These are phyloP conservation scores for Oidiodendron maius DNA, from an alignment of 495 filamentous ascomycete species.

Conservation along the genomic window DNA sequence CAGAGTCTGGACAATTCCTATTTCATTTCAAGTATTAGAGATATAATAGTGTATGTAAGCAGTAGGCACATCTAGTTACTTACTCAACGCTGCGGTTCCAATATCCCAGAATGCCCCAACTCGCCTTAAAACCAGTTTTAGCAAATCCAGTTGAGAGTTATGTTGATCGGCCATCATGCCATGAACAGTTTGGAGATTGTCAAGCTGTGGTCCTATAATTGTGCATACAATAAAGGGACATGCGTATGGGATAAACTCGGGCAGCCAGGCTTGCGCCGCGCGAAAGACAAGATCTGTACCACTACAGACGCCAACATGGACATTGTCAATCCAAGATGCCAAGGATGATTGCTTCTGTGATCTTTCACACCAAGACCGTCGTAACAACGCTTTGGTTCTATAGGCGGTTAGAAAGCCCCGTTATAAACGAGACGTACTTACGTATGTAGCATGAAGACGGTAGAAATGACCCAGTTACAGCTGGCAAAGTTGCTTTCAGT, in stretches of 20 bases:
- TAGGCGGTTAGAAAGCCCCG: neutral
- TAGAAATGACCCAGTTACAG: neutral
- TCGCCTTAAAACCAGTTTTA: neutral
- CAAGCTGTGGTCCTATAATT: neutral
- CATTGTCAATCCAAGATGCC: neutral
- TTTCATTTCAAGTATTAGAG: neutral
- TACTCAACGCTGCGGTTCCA: neutral
- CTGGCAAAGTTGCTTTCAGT: neutral
- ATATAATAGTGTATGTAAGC: neutral
- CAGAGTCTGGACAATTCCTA: neutral
- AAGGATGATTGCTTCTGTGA: neutral
- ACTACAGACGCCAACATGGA: neutral
- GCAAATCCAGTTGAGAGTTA: neutral
- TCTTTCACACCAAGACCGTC: neutral
- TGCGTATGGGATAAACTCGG: neutral
- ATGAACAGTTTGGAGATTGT: neutral
- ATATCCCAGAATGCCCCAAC: neutral
- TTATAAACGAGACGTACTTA: neutral
- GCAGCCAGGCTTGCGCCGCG: neutral
- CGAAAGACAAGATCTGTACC: neutral
- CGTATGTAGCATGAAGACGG: neutral
- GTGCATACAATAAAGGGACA: neutral
- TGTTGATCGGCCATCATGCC: neutral
- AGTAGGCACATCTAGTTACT: neutral
- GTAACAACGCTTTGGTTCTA: neutral